Evolutionary conservation across 2,329 filamentous ascomycete species (phyloP).

Genomic region (Colletotrichum sp.): DNA sequence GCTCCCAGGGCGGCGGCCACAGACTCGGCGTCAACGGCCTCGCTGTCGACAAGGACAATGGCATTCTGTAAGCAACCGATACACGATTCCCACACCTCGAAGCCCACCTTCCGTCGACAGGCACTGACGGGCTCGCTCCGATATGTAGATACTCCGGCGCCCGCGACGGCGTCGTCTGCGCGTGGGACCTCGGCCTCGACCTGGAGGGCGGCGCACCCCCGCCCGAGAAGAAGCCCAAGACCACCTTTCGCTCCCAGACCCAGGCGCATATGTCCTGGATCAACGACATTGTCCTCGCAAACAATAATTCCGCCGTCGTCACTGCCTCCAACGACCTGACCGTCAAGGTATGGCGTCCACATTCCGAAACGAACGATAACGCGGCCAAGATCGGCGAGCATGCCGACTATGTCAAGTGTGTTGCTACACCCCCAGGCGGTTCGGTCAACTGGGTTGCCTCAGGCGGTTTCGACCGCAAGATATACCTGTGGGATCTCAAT

Average conservation of each 20-base stretch:
- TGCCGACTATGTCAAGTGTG: slow-evolving; percentile 94
- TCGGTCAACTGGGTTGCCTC: slow-evolving; percentile 88
- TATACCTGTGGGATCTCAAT: slow-evolving; percentile 91
- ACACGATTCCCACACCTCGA: not conserved
- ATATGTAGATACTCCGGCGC: slow-evolving; percentile 85
- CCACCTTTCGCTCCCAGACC: slow-evolving; percentile 63
- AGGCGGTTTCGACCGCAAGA: slow-evolving; percentile 89
- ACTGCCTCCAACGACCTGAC: slow-evolving; percentile 94
- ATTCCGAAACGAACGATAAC: slow-evolving; percentile 58
- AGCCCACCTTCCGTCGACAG: not conserved
- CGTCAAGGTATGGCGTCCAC: slow-evolving; percentile 90
- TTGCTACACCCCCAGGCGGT: slow-evolving; percentile 72
- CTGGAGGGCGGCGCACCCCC: slow-evolving; percentile 43
- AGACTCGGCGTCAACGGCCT: slow-evolving; percentile 94
- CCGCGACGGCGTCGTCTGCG: slow-evolving; percentile 93
- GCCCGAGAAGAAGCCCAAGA: slow-evolving; percentile 41
- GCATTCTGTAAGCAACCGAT: slow-evolving; percentile 74
- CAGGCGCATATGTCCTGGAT: slow-evolving; percentile 94
- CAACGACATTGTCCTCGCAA: slow-evolving; percentile 85
- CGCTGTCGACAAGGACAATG: slow-evolving; percentile 81
- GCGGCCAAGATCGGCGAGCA: slow-evolving; percentile 88
- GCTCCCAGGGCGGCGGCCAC: slow-evolving; percentile 74
- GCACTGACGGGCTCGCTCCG: not conserved
- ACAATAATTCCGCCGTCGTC: slow-evolving; percentile 79
- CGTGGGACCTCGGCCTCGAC: slow-evolving; percentile 87